phyloP scores from a whole-genome alignment of 2,329 filamentous ascomycete species.

The Ophiostoma triangulosporum region DNA sequence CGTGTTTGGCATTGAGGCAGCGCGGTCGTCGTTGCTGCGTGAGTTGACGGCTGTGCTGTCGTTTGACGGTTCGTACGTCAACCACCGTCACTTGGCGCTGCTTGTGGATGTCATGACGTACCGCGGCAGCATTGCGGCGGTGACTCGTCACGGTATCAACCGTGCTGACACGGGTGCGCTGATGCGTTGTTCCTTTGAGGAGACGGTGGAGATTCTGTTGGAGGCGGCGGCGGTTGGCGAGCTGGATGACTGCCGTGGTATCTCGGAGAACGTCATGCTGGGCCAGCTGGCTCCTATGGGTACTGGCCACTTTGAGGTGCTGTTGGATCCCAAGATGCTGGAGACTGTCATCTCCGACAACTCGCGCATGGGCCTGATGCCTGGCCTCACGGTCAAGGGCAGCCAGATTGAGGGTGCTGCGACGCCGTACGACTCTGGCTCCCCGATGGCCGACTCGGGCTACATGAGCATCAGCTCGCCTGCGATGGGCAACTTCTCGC shows the following conservation, averaged over 20 bases:
- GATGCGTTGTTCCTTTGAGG: conserved; percentile 99
- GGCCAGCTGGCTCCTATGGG: conserved; percentile 95
- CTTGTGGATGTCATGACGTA: conserved; percentile 97
- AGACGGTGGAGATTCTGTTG: conserved; percentile 94
- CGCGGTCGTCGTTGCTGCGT: conserved; percentile 70
- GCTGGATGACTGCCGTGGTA: conserved; percentile 92
- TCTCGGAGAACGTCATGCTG: conserved; percentile 97
- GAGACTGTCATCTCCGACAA: conserved; percentile 92
- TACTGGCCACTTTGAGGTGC: conserved; percentile 88
- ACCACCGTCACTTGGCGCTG: conserved; percentile 90
- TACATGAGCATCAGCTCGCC: conserved; percentile 47
- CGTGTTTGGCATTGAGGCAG: conserved; percentile 92
- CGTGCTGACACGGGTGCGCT: conserved; percentile 92
- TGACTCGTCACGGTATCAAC: conserved; percentile 98
- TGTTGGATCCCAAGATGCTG: conserved; percentile 88
- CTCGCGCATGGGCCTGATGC: conserved; percentile 69
- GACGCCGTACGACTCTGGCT: conserved; percentile 86
- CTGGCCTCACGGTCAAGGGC: conserved; percentile 64
- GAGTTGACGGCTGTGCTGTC: conserved; percentile 88
- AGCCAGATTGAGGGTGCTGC: conserved; percentile 68
- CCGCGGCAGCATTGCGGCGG: conserved; percentile 82
- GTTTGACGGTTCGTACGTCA: conserved; percentile 98
- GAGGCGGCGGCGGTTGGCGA: conserved; percentile 92
- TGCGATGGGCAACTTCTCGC: conserved; percentile 55
- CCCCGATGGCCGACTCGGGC: conserved; percentile 61